phyloP scores from a whole-genome alignment of 345 rosid species.

The Moricandia moricandioides region DNA sequence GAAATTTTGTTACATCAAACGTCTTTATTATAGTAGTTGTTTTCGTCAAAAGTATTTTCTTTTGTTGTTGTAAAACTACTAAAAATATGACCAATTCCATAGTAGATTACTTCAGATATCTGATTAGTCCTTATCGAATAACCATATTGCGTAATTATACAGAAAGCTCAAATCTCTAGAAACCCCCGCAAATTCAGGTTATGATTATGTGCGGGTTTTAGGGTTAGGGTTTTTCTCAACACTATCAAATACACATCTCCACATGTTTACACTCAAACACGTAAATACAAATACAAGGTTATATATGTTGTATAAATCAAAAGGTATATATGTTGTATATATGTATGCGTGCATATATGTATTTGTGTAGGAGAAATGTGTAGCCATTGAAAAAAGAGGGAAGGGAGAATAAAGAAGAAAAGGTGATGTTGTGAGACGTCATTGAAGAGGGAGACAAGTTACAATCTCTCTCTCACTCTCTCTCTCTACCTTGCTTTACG shows the following conservation, averaged over 20 bases:
- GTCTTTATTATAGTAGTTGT: neutral
- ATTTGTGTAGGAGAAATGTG: neutral
- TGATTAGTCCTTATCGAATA: neutral
- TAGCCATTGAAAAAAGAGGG: neutral
- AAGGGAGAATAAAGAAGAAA: conserved; percentile 36
- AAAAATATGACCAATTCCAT: neutral
- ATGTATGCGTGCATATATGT: neutral
- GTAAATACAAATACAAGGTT: conserved; percentile 4
- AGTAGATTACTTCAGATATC: neutral
- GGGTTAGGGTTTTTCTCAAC: conserved; percentile 31
- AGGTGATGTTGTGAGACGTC: conserved; percentile 40
- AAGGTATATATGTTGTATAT: neutral
- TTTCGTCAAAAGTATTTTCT: neutral
- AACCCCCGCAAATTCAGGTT: conserved; percentile 3
- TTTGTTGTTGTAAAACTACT: neutral
- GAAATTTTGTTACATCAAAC: conserved; percentile 14
- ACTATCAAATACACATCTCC: neutral
- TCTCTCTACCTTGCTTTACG: conserved; percentile 38
- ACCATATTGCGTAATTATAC: neutral
- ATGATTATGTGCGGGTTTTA: neutral
- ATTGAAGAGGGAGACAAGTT: conserved; percentile 38
- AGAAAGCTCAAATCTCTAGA: neutral
- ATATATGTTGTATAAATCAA: neutral
- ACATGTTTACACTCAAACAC: neutral
- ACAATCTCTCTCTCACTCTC: conserved; percentile 36